These are phyloP conservation scores for Mycena sanguinolenta DNA, from an alignment of 768 basidiomycete genomes.

Conservation along the genomic window DNA sequence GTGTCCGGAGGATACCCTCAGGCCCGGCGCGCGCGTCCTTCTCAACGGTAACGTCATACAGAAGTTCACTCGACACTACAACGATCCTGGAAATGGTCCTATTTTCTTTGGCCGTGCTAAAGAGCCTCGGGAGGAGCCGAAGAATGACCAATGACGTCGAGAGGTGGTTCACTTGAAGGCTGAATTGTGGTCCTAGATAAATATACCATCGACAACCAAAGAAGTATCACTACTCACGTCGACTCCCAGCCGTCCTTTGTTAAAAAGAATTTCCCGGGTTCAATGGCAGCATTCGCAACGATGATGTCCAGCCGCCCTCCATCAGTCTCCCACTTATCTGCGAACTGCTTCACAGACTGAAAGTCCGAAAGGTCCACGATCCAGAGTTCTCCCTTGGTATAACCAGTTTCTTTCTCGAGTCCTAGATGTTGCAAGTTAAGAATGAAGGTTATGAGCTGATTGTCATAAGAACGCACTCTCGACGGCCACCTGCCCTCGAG, in stretches of 20 bases:
- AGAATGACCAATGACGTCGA: slow-evolving; percentile 48
- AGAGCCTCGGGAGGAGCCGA: slow-evolving; percentile 47
- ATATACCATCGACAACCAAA: slow-evolving; percentile 15
- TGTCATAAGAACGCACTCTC: slow-evolving; percentile 37
- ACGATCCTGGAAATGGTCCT: slow-evolving; percentile 42
- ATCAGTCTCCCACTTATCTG: slow-evolving; percentile 44
- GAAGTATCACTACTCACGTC: slow-evolving; percentile 41
- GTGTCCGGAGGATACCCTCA: slow-evolving; percentile 40
- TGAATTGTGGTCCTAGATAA: neutral
- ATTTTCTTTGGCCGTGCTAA: slow-evolving; percentile 42
- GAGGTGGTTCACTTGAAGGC: slow-evolving; percentile 53
- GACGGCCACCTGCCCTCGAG: slow-evolving; percentile 39
- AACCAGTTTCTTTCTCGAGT: slow-evolving; percentile 39
- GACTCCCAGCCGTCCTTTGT: slow-evolving; percentile 52
- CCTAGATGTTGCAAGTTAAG: slow-evolving; percentile 31
- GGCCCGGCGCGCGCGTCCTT: slow-evolving; percentile 38
- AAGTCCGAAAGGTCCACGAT: slow-evolving; percentile 50
- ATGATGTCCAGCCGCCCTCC: slow-evolving; percentile 44
- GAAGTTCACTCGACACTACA: slow-evolving; percentile 47
- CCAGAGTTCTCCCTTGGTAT: slow-evolving; percentile 46
- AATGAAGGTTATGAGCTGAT: neutral
- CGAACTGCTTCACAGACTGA: slow-evolving; percentile 49
- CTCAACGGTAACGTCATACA: slow-evolving; percentile 37
- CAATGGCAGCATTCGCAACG: slow-evolving; percentile 48
- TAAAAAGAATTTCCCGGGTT: slow-evolving; percentile 21